Evolutionary conservation across 129 eudicot species (phyloP).

Genomic region (Flaveria sonorensis): DNA sequence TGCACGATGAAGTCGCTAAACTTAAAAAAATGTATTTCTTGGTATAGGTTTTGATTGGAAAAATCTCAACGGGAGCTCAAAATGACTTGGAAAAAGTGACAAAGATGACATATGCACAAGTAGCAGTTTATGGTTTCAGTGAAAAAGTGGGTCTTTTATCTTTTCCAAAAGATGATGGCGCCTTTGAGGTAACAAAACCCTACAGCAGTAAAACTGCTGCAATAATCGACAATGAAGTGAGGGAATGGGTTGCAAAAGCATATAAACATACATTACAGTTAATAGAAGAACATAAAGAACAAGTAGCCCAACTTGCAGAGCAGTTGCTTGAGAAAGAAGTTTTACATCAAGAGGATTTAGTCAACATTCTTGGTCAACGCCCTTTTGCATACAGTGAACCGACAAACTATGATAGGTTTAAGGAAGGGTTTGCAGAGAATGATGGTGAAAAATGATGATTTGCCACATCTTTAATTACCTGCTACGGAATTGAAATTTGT

Average conservation of each 20-base stretch:
- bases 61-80: conserved; percentile 91
- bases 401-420: conserved; percentile 78
- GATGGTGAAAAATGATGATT: conserved; percentile 43
- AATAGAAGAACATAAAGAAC: conserved; percentile 78
- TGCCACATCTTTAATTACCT: conserved; percentile 40
- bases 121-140: conserved; percentile 87
- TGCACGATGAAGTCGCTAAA: neutral
- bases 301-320: conserved; percentile 73
- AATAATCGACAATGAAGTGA: conserved; percentile 74
- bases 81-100: conserved; percentile 90
- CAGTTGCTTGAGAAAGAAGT: conserved; percentile 79
- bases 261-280: conserved; percentile 57
- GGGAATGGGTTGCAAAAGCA: conserved; percentile 86
- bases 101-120: conserved; percentile 92
- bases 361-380: conserved; percentile 71
- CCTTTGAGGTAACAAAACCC: conserved; percentile 72
- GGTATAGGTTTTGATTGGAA: conserved; percentile 74
- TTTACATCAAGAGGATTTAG: conserved; percentile 79
- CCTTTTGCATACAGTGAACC: conserved; percentile 67
- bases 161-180: conserved; percentile 73
- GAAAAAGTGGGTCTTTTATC: conserved; percentile 93
- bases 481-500: conserved; percentile 18
- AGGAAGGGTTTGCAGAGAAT: conserved; percentile 50
- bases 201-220: conserved; percentile 90
- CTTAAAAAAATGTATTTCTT: neutral